Base-by-base conservation (phyloP, 306 rosid genomes). In the Quillaja saponaria region DNA sequence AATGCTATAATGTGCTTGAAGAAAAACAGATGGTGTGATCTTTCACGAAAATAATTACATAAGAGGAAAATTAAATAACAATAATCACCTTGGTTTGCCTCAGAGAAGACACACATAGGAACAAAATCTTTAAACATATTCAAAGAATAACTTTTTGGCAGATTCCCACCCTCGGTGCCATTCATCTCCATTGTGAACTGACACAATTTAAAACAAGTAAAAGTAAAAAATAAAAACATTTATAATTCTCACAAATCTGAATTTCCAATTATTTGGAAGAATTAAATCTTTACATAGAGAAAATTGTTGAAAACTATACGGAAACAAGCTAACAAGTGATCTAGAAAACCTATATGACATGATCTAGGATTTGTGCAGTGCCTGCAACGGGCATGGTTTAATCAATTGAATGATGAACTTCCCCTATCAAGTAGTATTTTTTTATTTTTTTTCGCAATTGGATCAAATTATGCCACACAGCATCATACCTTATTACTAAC, bases 131-230 rank as follows among this genome's bases (percentile, higher is more conserved):
- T 85, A 19, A 77, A 86, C 99, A 89, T 89, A 69, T 89, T 92
- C 84, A 92, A 66, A 20, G 90, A 74, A 67, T 87, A 92, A 39
- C 79, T 72, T 72, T 89, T 87, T 0, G 95, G 87, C 73, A 80
- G 69, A 64, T 78, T 81, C 16, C 77, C 90, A 35, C 82, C 39
- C 42, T 80, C 99, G 1, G 84, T 59, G 52, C 78, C 80, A 21
- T 90, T 80, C 85, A 87, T 85, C 83, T 92, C 99, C 99, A 92
- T 92, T 15, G 84, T 85, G 72, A 89, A 92, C 99, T 92, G 95
- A 38, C 63, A 60, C 10, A 42, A 35, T 39, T 39, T 39, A 6
- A 39, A 39, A 12, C 44, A 39, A 8, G 44, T 12, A 2, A 25
- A 25, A 25, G 4, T 3, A 39, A 39, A 39, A 39, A n/a, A n/a